Evolutionary conservation across 495 filamentous ascomycete genomes (phyloP), one percentile per base, ranked within the genome.

Genomic region (Podospora pseudocomata): DNA sequence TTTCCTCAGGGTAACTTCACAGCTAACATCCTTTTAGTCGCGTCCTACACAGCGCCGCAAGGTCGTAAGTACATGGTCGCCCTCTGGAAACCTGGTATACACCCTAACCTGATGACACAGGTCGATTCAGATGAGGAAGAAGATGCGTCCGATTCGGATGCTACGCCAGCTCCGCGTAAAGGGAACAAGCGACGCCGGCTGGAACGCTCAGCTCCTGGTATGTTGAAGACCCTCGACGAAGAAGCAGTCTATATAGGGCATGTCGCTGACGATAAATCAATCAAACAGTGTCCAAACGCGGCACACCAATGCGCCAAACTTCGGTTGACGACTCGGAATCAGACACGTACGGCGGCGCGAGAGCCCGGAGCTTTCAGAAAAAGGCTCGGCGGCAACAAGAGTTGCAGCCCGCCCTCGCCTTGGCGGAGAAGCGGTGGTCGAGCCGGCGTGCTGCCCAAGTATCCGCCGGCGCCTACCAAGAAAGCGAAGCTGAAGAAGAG

Each of bases 381-480:
- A 92, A 91, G 76, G 75, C 87, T 64, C 89, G 90, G 19, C 90
- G 88, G 60, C 85, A 91, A 72, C 79, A 86, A 19, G 87, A 88
- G 66, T 76, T 81, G 30, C 85, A 85, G 65, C 82, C 85, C 9
- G 85, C 89, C 9, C 78, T 87, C 16, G 82, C 88, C 26, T 85
- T 87, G 65, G 91, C 93, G 70, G 89, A 96, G 66, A 84, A 85
- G 77, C 89, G 95, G 69, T 97, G 96, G 86, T 97, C 93, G 4
- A 96, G 91, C 53, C 85, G 95, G 64, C 89, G 91, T 67, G 92
- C 93, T 65, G 89, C 90, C 4, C 92, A 91, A 74, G 86, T 97
- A 15, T 90, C 91, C 34, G 94, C 89, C 63, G 96, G 96, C 75
- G 93, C 85, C n/a, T 87, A 96, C 74, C 91, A 95, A 74, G 92